These are phyloP conservation scores for Raffaelea deltoideospora DNA, from an alignment of 2,329 filamentous ascomycete genomes.

Conservation along the genomic window DNA sequence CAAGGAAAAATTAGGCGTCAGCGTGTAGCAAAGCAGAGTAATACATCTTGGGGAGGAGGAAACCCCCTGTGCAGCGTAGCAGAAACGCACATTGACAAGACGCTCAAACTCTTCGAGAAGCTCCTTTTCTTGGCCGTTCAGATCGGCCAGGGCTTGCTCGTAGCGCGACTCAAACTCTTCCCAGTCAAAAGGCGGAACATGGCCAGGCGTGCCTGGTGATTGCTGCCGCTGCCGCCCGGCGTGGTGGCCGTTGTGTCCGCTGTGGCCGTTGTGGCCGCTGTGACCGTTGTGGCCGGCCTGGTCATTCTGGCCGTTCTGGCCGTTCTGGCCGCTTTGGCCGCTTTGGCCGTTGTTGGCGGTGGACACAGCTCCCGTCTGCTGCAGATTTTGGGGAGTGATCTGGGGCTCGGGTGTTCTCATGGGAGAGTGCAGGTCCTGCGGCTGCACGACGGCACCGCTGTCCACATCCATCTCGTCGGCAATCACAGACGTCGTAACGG, in stretches of 20 bases:
- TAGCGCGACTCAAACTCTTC: slow-evolving; percentile 58
- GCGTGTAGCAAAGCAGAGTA: not conserved
- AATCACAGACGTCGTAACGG: slow-evolving; percentile 1
- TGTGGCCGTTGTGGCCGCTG: slow-evolving; percentile 15
- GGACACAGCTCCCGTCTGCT: no score
- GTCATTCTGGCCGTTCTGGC: no score
- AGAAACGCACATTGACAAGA: slow-evolving; percentile 47
- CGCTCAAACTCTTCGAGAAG: slow-evolving; percentile 52
- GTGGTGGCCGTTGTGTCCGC: not conserved
- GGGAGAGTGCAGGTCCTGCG: slow-evolving; percentile 5
- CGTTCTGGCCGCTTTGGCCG: no score
- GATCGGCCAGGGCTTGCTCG: slow-evolving; percentile 45
- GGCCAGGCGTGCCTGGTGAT: slow-evolving; percentile 34
- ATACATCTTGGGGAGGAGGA: not conserved
- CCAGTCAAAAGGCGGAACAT: slow-evolving; percentile 55
- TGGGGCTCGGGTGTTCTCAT: slow-evolving; percentile 23
- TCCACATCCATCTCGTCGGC: slow-evolving; percentile 9
- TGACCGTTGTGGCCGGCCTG: not conserved
- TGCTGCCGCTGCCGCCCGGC: slow-evolving; percentile 11
- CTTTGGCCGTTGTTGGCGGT: no score
- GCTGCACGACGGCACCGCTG: slow-evolving; percentile 3
- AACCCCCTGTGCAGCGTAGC: no score
- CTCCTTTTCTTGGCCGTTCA: slow-evolving; percentile 47
- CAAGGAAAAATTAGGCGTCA: not conserved
- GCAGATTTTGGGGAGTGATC: slow-evolving; percentile 2